phyloP scores from a whole-genome alignment of 179 eudicot genomes.

The Spinacia oleracea region DNA sequence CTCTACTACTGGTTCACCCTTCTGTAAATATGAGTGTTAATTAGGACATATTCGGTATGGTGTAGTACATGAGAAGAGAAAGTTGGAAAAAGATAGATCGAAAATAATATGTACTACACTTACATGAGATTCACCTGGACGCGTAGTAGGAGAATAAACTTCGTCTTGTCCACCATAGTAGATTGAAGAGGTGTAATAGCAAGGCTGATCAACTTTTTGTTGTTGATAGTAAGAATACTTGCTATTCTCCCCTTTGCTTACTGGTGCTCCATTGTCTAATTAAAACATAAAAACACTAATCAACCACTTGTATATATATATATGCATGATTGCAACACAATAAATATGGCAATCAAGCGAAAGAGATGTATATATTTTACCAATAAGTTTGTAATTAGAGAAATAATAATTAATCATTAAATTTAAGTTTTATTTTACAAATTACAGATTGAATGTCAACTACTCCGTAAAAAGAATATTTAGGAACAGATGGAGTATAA shows the following conservation, averaged over 20 bases:
- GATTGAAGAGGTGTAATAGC: conserved; percentile 72
- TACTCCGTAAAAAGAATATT: not conserved
- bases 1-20: conserved; percentile 35
- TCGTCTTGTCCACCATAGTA: conserved; percentile 85
- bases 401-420: not conserved
- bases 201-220: conserved; percentile 45
- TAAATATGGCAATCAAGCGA: no score
- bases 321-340: not conserved
- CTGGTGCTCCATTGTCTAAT: conserved; percentile 23
- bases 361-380: not conserved
- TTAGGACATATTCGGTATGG: not conserved
- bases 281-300: not conserved
- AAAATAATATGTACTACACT: conserved; percentile 18
- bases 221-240: conserved; percentile 39
- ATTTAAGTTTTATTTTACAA: not conserved
- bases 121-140: conserved; percentile 35
- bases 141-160: conserved; percentile 56
- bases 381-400: not conserved
- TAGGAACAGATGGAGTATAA: not conserved
- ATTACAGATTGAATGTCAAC: not conserved
- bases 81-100: not conserved
- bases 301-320: not conserved
- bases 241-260: conserved; percentile 34
- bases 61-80: not conserved
- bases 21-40: conserved; percentile 44